Evolutionary conservation across 768 basidiomycete genomes (phyloP).

Genomic region (Tylopilus subfusipes): DNA sequence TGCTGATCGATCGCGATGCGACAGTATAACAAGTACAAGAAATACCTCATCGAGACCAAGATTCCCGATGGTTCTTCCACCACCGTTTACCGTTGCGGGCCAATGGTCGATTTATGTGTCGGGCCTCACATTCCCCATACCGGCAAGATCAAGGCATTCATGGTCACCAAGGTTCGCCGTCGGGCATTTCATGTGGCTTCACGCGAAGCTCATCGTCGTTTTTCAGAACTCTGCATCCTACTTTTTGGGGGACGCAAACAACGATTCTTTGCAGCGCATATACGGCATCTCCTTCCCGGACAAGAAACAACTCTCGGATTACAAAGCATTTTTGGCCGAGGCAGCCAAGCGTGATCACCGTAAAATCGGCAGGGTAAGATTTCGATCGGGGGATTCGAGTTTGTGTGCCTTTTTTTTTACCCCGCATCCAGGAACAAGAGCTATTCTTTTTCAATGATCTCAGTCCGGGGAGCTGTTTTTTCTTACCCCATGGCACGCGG

Average conservation of each 20-base stretch:
- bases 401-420: background rate
- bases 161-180: conserved; percentile 80
- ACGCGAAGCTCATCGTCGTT: background rate
- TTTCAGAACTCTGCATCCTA: conserved; percentile 92
- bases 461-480: conserved; percentile 94
- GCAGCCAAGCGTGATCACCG: conserved; percentile 98
- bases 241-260: conserved; percentile 90
- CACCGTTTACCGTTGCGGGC: conserved; percentile 97
- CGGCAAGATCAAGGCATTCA: conserved; percentile 94
- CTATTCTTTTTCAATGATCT: conserved; percentile 98
- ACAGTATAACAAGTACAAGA: conserved; percentile 99
- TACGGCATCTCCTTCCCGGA: conserved; percentile 99
- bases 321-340: conserved; percentile 94
- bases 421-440: conserved; percentile 73
- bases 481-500: conserved; percentile 93
- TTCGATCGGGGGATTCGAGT: background rate
- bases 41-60: conserved; percentile 91
- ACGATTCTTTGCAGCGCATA: conserved; percentile 92
- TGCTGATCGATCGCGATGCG: conserved; percentile 1
- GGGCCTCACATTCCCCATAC: conserved; percentile 99
- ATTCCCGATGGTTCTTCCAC: conserved; percentile 95
- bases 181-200: background rate
- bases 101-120: conserved; percentile 95
- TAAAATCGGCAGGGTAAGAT: conserved; percentile 79
- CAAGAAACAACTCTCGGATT: conserved; percentile 89